phyloP scores from a whole-genome alignment of 148 eudicot species.

The Diospyros kaki region DNA sequence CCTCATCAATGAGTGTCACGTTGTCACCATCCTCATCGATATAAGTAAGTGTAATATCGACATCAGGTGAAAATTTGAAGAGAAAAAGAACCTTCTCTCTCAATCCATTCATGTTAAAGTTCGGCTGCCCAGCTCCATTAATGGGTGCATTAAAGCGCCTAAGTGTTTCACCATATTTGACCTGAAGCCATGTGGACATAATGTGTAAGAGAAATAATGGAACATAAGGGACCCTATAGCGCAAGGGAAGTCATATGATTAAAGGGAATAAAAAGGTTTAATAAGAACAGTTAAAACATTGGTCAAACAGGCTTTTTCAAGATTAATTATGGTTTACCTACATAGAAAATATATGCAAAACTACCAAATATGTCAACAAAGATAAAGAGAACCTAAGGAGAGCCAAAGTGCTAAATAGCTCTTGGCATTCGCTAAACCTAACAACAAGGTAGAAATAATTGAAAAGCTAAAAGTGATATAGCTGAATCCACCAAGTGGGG shows the following conservation, averaged over 20 bases:
- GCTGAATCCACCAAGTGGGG: too few species aligned
- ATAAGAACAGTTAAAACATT: neutral
- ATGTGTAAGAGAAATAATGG: neutral
- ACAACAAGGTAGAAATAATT: too few species aligned
- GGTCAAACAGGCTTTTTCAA: neutral
- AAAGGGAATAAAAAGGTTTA: too few species aligned
- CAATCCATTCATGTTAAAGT: conserved; percentile 50
- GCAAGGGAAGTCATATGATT: neutral
- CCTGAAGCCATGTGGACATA: conserved; percentile 37
- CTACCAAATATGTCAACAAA: neutral
- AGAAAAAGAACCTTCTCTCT: conserved; percentile 55
- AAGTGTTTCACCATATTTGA: conserved; percentile 65
- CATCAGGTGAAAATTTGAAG: conserved; percentile 50
- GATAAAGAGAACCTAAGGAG: neutral
- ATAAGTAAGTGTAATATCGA: conserved; percentile 56
- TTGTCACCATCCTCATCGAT: conserved; percentile 77
- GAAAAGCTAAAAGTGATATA: too few species aligned
- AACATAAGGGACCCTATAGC: neutral
- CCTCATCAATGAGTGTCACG: conserved; percentile 74
- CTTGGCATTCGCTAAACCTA: neutral
- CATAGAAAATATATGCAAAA: neutral
- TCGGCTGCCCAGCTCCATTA: conserved; percentile 39
- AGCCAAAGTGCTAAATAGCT: conserved; percentile 5
- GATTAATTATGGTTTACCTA: neutral
- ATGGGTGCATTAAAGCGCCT: conserved; percentile 71